These are phyloP conservation scores for Suzukiozyma palmioleophila DNA, from an alignment of 1,139 yeast genomes.

Conservation along the genomic window DNA sequence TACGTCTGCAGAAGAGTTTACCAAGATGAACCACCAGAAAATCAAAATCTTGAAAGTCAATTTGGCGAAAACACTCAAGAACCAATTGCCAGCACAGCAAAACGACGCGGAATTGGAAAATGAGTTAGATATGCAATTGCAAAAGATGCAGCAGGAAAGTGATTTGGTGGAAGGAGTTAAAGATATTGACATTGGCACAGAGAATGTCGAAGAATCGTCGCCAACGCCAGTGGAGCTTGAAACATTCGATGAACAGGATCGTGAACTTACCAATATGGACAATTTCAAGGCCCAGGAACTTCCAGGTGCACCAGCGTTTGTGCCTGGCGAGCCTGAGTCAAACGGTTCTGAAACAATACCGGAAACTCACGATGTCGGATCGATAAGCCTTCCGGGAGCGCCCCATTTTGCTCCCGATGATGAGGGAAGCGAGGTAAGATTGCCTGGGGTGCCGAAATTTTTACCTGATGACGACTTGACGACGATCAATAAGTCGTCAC, in stretches of 20 bases:
- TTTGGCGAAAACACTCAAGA: conserved; percentile 36
- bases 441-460: conserved; percentile 43
- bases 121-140: conserved; percentile 26
- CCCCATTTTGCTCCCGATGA: conserved; percentile 32
- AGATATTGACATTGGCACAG: conserved; percentile 1
- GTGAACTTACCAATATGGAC: too few relatives aligned
- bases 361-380: conserved; percentile 6
- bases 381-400: conserved; percentile 24
- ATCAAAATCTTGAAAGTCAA: conserved; percentile 37
- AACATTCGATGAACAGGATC: too few relatives aligned
- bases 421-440: conserved; percentile 18
- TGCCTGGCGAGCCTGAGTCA: conserved; percentile 2
- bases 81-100: conserved; percentile 27
- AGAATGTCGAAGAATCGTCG: conserved; percentile 4
- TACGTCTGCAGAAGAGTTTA: conserved; percentile 21
- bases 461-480: conserved; percentile 39
- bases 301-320: conserved; percentile 11
- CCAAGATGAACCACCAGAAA: conserved; percentile 27
- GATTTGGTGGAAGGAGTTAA: conserved; percentile 4
- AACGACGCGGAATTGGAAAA: conserved; percentile 26
- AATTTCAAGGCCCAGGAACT: background rate
- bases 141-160: conserved; percentile 8
- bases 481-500: conserved; percentile 34
- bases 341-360: conserved; percentile 2
- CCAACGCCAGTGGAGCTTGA: too few relatives aligned